These are phyloP conservation scores for Mycena sp. DNA, from an alignment of 1,284 basidiomycete genomes.

Conservation along the genomic window DNA sequence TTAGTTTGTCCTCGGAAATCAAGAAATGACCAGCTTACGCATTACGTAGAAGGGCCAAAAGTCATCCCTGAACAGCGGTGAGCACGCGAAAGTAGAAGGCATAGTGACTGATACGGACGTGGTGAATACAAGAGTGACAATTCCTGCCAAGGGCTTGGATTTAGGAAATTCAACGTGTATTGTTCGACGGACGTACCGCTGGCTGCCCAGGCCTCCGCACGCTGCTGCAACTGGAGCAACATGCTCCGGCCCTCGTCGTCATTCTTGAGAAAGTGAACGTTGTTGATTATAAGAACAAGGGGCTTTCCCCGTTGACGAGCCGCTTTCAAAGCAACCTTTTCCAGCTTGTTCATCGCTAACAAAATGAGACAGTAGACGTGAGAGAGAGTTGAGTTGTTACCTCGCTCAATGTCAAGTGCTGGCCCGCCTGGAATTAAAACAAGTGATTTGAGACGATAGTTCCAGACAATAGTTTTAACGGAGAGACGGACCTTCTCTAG, in stretches of 20 bases:
- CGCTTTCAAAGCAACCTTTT: slow-evolving; percentile 83
- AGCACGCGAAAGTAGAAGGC: slow-evolving; percentile 11
- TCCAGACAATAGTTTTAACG: too few relatives aligned
- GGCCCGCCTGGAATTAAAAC: slow-evolving; percentile 65
- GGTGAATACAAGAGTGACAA: slow-evolving; percentile 82
- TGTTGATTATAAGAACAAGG: slow-evolving; percentile 81
- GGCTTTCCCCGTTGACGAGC: slow-evolving; percentile 68
- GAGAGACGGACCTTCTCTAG: slow-evolving; percentile 66
- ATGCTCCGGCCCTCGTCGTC: slow-evolving; percentile 82
- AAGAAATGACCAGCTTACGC: slow-evolving; percentile 56
- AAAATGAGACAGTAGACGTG: background rate
- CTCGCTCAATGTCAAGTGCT: slow-evolving; percentile 84
- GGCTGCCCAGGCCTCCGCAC: slow-evolving; percentile 86
- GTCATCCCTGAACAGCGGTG: slow-evolving; percentile 63
- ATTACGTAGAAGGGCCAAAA: slow-evolving; percentile 81
- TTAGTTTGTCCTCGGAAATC: slow-evolving; percentile 1
- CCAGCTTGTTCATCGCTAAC: slow-evolving; percentile 81
- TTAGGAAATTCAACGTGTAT: slow-evolving; percentile 14
- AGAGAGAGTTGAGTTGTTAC: slow-evolving; percentile 44
- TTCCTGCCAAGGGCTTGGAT: slow-evolving; percentile 54
- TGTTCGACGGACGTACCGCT: slow-evolving; percentile 55
- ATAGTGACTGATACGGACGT: slow-evolving; percentile 57
- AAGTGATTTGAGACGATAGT: too few relatives aligned
- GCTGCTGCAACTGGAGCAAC: slow-evolving; percentile 84
- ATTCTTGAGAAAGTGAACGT: slow-evolving; percentile 83